Conservation (phyloP, 1,139 yeast genomes). For the Hyphopichia wangnamkhiaoensis region DNA sequence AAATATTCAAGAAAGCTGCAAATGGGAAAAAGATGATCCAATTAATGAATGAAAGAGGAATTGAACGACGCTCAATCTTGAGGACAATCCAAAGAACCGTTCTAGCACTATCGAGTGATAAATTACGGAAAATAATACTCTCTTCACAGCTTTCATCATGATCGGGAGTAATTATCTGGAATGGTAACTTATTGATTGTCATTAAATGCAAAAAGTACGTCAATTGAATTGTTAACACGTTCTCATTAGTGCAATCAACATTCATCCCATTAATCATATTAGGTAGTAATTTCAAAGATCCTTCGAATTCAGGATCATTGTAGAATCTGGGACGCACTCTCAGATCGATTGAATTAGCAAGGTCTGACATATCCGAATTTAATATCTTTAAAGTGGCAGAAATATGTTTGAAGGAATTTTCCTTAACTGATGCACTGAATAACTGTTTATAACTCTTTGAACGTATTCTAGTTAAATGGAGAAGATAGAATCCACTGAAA, state of each 20-base stretch:
- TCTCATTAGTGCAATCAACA: constrained; percentile 13
- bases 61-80: constrained; percentile 18
- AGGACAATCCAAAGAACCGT: constrained; percentile 31
- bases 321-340: constrained; percentile 24
- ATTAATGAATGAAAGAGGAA: constrained; percentile 27
- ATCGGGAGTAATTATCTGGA: constrained; percentile 17
- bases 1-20: constrained; percentile 33
- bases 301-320: constrained; percentile 24
- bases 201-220: constrained; percentile 35
- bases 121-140: constrained; percentile 20
- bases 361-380: constrained; percentile 21
- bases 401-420: constrained; percentile 18
- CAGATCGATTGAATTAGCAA: constrained; percentile 15
- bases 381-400: constrained; percentile 17
- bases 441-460: constrained; percentile 29
- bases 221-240: constrained; percentile 24
- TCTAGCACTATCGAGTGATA: constrained; percentile 35
- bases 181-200: constrained; percentile 39
- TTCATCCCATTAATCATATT: neutral
- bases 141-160: constrained; percentile 16
- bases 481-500: constrained; percentile 13
- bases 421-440: constrained; percentile 29
- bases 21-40: constrained; percentile 38
- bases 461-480: constrained; percentile 27
- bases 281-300: constrained; percentile 1